A percentile compares a stretch with the other conserved stretches of the same genome.
Evolutionary conservation across 768 basidiomycete species (phyloP).

Genomic region (Clavulina sp.): DNA sequence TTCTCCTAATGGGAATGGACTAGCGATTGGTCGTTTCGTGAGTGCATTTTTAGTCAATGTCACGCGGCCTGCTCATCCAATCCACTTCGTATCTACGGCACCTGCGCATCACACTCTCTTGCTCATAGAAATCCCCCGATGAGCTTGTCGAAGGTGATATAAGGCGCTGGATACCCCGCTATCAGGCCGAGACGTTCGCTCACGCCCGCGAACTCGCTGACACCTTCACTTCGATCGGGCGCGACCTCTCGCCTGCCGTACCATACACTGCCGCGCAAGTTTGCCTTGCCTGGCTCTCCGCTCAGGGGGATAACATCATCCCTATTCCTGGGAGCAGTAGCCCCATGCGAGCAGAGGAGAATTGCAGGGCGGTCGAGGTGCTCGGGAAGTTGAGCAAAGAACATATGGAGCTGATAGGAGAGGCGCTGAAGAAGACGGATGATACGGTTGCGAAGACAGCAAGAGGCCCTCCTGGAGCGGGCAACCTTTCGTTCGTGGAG

Average conservation of each 20-base stretch:
- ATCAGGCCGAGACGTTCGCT: slow-evolving; percentile 28
- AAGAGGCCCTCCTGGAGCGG: no score
- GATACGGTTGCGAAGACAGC: no score
- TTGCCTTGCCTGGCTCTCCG: not conserved
- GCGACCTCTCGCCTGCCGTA: not conserved
- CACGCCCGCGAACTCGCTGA: slow-evolving; percentile 27
- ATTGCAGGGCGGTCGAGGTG: no score
- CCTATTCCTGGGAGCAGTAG: not conserved
- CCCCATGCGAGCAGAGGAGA: no score
- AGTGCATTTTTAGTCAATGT: not conserved
- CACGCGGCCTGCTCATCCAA: not conserved
- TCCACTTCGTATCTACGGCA: not conserved
- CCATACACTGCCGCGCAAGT: slow-evolving; percentile 2
- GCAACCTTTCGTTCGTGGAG: no score
- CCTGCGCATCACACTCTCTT: no score
- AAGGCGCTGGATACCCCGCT: slow-evolving; percentile 19
- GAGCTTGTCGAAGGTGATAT: slow-evolving; percentile 19
- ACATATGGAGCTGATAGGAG: no score
- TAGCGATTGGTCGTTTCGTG: slow-evolving; percentile 19
- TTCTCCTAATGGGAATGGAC: slow-evolving; percentile 22
- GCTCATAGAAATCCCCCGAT: slow-evolving; percentile 10
- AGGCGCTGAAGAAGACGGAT: no score
- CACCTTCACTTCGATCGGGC: slow-evolving; percentile 19
- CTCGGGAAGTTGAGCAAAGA: no score
- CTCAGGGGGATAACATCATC: not conserved